Evolutionary conservation across 2,329 filamentous ascomycete genomes (phyloP).

Genomic region (Ascochyta lentis): DNA sequence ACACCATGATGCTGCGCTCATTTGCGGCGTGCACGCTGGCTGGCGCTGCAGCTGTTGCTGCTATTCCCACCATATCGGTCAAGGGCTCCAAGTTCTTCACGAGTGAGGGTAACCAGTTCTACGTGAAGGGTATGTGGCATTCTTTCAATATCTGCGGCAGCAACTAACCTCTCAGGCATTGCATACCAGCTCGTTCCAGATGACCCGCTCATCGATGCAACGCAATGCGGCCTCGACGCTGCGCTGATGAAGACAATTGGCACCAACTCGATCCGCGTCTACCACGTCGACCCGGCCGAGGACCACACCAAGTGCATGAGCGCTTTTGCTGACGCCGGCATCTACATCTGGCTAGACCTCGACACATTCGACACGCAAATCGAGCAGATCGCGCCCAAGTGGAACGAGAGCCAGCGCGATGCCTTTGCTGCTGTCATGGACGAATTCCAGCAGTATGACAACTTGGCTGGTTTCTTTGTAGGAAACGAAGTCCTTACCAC

Average conservation of each 20-base stretch:
- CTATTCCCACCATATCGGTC: constrained; percentile 63
- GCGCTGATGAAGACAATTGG: constrained; percentile 79
- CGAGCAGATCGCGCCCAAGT: constrained; percentile 67
- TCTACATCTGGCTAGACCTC: constrained; percentile 84
- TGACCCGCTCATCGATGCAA: constrained; percentile 77
- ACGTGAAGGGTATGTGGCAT: constrained; percentile 71
- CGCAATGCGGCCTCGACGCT: constrained; percentile 79
- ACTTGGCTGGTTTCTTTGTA: constrained; percentile 77
- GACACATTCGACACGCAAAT: constrained; percentile 74
- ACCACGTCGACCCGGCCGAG: constrained; percentile 77
- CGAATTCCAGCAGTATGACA: constrained; percentile 77
- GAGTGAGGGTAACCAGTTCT: constrained; percentile 80
- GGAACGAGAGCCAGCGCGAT: constrained; percentile 75
- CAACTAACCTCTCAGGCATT: constrained; percentile 61
- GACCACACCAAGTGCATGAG: constrained; percentile 83
- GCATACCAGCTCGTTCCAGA: constrained; percentile 71
- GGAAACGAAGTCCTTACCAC: constrained; percentile 84
- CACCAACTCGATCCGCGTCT: constrained; percentile 84
- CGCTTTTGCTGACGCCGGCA: constrained; percentile 71
- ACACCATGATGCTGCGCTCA: constrained; percentile 27
- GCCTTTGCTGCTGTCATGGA: constrained; percentile 77
- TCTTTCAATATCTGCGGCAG: background rate
- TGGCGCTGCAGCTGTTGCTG: constrained; percentile 47
- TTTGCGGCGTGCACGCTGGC: constrained; percentile 32
- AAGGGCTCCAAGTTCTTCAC: constrained; percentile 87